phyloP scores from a whole-genome alignment of 176 grass and related monocot genomes.

The Tuctoria greenei region DNA sequence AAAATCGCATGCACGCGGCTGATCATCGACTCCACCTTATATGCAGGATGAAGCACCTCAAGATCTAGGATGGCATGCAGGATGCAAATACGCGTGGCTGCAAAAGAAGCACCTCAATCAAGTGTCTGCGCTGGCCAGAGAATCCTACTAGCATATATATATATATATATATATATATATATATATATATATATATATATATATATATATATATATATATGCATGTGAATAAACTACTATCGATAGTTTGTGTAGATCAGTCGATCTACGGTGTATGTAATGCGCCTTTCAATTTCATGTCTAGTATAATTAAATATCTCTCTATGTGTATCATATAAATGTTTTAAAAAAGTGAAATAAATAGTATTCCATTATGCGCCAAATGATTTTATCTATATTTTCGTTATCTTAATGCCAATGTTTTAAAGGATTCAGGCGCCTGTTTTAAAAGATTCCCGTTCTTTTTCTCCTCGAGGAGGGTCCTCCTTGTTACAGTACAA shows the following conservation, averaged over 20 bases:
- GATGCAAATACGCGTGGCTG: not conserved
- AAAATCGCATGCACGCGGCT: not conserved
- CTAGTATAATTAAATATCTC: not conserved
- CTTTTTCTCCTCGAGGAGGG: too few species aligned
- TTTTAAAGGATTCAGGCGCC: too few species aligned
- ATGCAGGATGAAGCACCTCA: slow-evolving; percentile 60
- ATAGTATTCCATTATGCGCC: not conserved
- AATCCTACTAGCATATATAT: not conserved
- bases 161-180: too few species aligned
- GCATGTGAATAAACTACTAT: too few species aligned
- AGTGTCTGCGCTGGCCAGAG: not conserved
- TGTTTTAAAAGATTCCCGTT: too few species aligned
- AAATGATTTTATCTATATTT: not conserved
- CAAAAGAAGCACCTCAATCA: slow-evolving; percentile 4
- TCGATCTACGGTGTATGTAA: slow-evolving; percentile 21
- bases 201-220: too few species aligned
- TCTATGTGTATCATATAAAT: not conserved
- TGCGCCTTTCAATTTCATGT: not conserved
- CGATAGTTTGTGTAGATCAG: not conserved
- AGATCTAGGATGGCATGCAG: slow-evolving; percentile 41
- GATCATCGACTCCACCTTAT: not conserved
- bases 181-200: too few species aligned
- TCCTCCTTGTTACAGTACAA: too few species aligned
- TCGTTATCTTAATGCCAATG: not conserved
- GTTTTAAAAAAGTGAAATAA: not conserved